Conservation (phyloP, 2,329 filamentous ascomycete genomes). For the Diaporthe longicolla region DNA sequence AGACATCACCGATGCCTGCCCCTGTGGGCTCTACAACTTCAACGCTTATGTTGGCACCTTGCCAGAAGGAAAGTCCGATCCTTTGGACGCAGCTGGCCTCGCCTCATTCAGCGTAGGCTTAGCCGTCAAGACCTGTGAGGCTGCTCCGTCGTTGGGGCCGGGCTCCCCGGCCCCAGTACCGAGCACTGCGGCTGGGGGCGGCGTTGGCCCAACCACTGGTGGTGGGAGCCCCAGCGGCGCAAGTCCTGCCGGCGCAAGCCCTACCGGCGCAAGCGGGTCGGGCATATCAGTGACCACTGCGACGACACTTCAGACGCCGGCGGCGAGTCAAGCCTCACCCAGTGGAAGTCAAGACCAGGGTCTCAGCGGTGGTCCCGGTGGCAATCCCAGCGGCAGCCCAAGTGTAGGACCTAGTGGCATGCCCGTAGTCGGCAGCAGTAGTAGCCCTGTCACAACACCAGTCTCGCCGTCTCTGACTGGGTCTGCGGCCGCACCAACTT, state of each 20-base stretch:
- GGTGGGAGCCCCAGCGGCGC: background rate
- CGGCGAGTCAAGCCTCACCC: background rate
- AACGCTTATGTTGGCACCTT: conserved; percentile 69
- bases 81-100: conserved; percentile 54
- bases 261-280: conserved; percentile 10
- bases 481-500: conserved; percentile 34
- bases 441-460: background rate
- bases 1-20: conserved; percentile 63
- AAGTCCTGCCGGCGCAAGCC: background rate
- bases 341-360: conserved; percentile 42
- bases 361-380: background rate
- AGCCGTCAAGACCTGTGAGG: conserved; percentile 48
- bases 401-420: conserved; percentile 35
- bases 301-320: background rate
- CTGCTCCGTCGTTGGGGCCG: conserved; percentile 43
- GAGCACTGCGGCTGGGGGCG: conserved; percentile 38
- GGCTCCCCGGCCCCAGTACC: conserved; percentile 45
- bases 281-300: background rate
- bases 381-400: conserved; percentile 35
- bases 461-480: background rate
- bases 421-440: background rate
- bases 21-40: conserved; percentile 70
- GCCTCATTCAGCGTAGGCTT: conserved; percentile 49
- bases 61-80: conserved; percentile 54
- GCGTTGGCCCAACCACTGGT: conserved; percentile 25